Evolutionary conservation across 139 green algal genomes (phyloP), one percentile per base, ranked within the genome.

Genomic region (Micromonas pusilla): DNA sequence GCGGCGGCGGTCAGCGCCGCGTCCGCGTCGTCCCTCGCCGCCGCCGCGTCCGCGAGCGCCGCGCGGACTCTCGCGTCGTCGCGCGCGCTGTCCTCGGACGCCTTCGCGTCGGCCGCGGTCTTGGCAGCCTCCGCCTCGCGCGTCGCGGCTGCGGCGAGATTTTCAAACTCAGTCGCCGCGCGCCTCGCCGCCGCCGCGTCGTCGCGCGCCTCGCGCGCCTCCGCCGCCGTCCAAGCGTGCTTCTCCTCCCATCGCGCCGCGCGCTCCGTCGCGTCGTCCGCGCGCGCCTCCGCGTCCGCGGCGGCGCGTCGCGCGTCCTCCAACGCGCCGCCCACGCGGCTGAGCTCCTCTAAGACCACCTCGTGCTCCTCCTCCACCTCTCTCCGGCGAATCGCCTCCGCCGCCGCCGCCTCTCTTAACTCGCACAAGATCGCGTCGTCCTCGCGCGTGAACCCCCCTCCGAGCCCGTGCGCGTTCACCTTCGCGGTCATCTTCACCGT

Each of bases 401-500:
- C 45, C 9, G 45, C 45, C 9, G 45, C 45, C 9, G 9, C 16
- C 9, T 9, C 45, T 9, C 45, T 9, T 16, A 57, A 16, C 9
- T 57, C 45, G 9, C 9, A 9, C 45, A 57, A 16, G 9, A 57
- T 16, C 45, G 9, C 16, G 45, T 16, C 9, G 9, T 57, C 45
- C 45, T 57, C 45, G 45, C 45, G 9, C 36, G 60, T 32, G 5
- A 79, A 20, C 62, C 79, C 16, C 9, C 9, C 45, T 9, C 45
- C 45, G 9, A 16, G 16, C 45, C 45, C 45, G 45, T 57, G 45
- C 9, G 16, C 70, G 62, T 85, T 85, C 26, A 81, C 76, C 21
- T 67, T 70, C 0, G 82, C 76, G 23, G 26, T 60, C 64, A 82
- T 85, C 34, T 71, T 81, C 37, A 85, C 67, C 1, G 38, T 67